Conservation (phyloP, 805 yeast species). For the Spathaspora passalidarum region DNA sequence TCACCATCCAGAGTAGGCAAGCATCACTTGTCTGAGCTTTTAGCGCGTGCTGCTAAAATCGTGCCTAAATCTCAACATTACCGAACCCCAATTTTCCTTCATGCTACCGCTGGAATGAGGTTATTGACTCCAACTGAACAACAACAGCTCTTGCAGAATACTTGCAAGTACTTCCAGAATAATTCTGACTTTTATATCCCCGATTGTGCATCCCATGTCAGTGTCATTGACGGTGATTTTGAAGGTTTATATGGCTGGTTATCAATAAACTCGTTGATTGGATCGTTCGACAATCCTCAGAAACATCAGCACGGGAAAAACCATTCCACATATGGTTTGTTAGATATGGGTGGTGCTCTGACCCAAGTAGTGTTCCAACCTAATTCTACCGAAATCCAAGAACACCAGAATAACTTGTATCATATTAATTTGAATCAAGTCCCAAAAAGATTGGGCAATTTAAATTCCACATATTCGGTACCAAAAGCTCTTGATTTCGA, state of each 20-base stretch:
- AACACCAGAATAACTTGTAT: slow-evolving; percentile 46
- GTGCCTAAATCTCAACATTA: slow-evolving; percentile 59
- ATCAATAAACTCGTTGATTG: slow-evolving; percentile 54
- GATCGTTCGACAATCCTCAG: slow-evolving; percentile 37
- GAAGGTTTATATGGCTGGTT: slow-evolving; percentile 73
- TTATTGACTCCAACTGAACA: slow-evolving; percentile 52
- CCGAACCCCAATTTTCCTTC: slow-evolving; percentile 66
- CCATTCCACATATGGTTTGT: slow-evolving; percentile 51
- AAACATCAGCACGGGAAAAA: slow-evolving; percentile 41
- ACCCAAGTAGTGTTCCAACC: slow-evolving; percentile 68
- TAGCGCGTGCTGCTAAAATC: slow-evolving; percentile 45
- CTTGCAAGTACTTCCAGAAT: slow-evolving; percentile 48
- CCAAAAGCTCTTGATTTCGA: slow-evolving; percentile 30
- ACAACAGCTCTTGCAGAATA: slow-evolving; percentile 39
- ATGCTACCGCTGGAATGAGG: slow-evolving; percentile 71
- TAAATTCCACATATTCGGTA: slow-evolving; percentile 9
- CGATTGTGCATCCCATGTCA: slow-evolving; percentile 58
- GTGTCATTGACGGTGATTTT: slow-evolving; percentile 58
- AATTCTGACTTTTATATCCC: slow-evolving; percentile 55
- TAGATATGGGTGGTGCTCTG: slow-evolving; percentile 66
- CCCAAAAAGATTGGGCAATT: slow-evolving; percentile 12
- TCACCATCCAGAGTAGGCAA: slow-evolving; percentile 51
- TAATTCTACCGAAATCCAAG: slow-evolving; percentile 39
- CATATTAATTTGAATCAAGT: slow-evolving; percentile 40
- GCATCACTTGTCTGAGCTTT: slow-evolving; percentile 48